Conservation (phyloP, 371 early-diverging fungal genomes). For the Umbelopsis sp. region DNA sequence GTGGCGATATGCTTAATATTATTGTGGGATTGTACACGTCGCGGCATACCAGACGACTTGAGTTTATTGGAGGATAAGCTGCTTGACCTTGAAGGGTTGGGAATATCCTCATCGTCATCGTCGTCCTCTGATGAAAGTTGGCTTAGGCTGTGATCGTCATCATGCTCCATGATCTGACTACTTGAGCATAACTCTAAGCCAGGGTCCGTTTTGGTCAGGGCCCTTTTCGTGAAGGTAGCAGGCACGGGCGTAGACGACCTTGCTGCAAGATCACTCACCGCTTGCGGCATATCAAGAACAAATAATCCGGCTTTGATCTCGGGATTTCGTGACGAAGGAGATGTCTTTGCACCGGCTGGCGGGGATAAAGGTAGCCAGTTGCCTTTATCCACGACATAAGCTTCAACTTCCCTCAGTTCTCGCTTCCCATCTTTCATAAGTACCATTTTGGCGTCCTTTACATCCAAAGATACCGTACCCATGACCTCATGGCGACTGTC, state of each 20-base stretch:
- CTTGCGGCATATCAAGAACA: slow-evolving; percentile 46
- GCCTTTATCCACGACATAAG: slow-evolving; percentile 47
- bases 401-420: slow-evolving; percentile 32
- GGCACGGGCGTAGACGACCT: slow-evolving; percentile 16
- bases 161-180: slow-evolving; percentile 19
- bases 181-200: slow-evolving; percentile 13
- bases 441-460: slow-evolving; percentile 40
- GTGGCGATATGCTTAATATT: neutral
- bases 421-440: slow-evolving; percentile 31
- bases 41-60: neutral
- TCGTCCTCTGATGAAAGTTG: neutral
- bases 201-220: slow-evolving; percentile 13
- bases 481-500: slow-evolving; percentile 28
- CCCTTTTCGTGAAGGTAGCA: slow-evolving; percentile 13
- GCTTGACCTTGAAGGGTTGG: neutral
- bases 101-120: slow-evolving; percentile 9
- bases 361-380: slow-evolving; percentile 31
- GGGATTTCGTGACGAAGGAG: slow-evolving; percentile 21
- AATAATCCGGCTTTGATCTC: slow-evolving; percentile 45
- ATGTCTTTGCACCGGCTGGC: neutral
- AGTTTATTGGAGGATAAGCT: neutral
- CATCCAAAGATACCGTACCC: slow-evolving; percentile 29
- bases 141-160: neutral
- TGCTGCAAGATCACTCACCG: slow-evolving; percentile 17
- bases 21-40: slow-evolving; percentile 13